phyloP scores from a whole-genome alignment of 495 filamentous ascomycete genomes.

The Lophiotrema nucula region DNA sequence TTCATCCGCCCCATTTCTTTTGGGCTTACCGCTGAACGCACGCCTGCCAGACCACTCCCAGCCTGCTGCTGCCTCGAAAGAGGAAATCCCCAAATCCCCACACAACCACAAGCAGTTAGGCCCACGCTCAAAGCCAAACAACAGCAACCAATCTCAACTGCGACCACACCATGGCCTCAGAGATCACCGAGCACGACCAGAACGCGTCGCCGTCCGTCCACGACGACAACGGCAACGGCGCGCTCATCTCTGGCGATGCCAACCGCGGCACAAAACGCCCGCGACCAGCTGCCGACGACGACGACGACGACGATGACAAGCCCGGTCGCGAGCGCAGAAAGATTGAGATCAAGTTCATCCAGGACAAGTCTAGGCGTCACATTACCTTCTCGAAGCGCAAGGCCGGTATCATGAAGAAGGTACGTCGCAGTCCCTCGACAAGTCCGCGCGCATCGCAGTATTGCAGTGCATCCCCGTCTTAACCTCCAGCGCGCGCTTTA shows the following conservation, averaged over 20 bases:
- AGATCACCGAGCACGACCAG: constrained; percentile 48
- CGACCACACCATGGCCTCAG: constrained; percentile 37
- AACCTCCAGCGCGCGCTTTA: constrained; percentile 7
- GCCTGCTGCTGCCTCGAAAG: constrained; percentile 31
- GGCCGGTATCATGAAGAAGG: constrained; percentile 99
- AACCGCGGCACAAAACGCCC: constrained; percentile 84
- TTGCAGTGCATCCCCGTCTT: constrained; percentile 22
- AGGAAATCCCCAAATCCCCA: constrained; percentile 36
- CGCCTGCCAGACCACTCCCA: not conserved
- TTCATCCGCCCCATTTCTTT: constrained; percentile 29
- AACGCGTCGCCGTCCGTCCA: constrained; percentile 48
- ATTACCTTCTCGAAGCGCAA: constrained; percentile 99
- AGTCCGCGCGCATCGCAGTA: too few relatives aligned
- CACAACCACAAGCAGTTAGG: constrained; percentile 37
- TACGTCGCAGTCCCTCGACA: constrained; percentile 38
- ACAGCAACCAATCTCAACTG: constrained; percentile 23
- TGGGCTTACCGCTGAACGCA: constrained; percentile 14
- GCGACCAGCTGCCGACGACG: constrained; percentile 82
- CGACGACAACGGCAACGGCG: constrained; percentile 59
- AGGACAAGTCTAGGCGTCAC: constrained; percentile 98
- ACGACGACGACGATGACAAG: constrained; percentile 98
- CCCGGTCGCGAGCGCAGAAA: constrained; percentile 96
- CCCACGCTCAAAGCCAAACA: constrained; percentile 31
- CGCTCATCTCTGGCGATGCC: constrained; percentile 53
- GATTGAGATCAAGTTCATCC: constrained; percentile 99